Percentiles rank a stretch among this genome's conserved stretches.
These are phyloP conservation scores for Thermothelomyces thermophilus DNA, from an alignment of 2,329 filamentous ascomycete species.

Conservation along the genomic window DNA sequence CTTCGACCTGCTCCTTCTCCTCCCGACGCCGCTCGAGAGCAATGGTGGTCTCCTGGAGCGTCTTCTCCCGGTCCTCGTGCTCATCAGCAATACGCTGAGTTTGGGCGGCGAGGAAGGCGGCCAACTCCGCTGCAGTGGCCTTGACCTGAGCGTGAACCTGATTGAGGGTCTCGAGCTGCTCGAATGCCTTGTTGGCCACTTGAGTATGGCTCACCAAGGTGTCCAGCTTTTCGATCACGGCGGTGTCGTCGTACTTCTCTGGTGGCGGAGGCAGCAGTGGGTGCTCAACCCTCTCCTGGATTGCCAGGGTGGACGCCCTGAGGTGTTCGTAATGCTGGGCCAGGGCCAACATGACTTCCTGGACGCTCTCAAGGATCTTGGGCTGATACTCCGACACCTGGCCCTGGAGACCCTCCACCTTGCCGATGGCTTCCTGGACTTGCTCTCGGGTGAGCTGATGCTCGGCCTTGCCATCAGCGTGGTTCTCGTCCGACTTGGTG, in stretches of 20 bases:
- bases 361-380: constrained; percentile 77
- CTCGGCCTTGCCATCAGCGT: constrained; percentile 66
- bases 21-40: constrained; percentile 61
- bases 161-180: constrained; percentile 75
- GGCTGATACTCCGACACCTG: constrained; percentile 80
- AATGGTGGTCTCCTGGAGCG: constrained; percentile 71
- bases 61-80: constrained; percentile 70
- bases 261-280: constrained; percentile 49
- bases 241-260: constrained; percentile 61
- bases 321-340: constrained; percentile 85
- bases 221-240: constrained; percentile 53
- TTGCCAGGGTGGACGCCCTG: constrained; percentile 53
- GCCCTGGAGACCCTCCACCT: constrained; percentile 69
- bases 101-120: constrained; percentile 72
- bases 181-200: constrained; percentile 61
- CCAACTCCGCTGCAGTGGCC: constrained; percentile 75
- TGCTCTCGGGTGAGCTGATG: constrained; percentile 79
- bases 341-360: constrained; percentile 77
- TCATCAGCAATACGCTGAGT: constrained; percentile 68
- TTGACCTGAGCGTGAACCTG: constrained; percentile 84
- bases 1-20: constrained; percentile 23
- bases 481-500: constrained; percentile 66
- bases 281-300: constrained; percentile 56
- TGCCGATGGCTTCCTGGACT: constrained; percentile 64
- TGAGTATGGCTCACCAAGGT: constrained; percentile 57